A percentile compares a stretch with the other conserved stretches of the same genome.
Evolutionary conservation across 1,284 basidiomycete species (phyloP).

Genomic region (Thelephora terrestris): DNA sequence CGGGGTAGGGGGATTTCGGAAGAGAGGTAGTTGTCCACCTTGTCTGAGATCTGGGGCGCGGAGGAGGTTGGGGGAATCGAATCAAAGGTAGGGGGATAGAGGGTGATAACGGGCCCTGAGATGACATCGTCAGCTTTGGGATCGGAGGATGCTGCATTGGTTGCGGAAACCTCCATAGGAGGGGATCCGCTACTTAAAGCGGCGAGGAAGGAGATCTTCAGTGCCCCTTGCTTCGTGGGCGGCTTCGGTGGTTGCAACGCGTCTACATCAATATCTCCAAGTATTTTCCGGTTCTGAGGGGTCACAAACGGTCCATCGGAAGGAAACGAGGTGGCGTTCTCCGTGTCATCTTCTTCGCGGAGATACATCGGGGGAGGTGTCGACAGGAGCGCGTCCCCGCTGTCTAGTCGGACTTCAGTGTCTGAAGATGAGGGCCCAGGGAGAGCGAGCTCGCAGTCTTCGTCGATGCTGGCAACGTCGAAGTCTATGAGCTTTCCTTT

Average conservation of each 20-base stretch:
- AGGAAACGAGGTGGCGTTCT: slow-evolving; percentile 7
- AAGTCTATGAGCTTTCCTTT: slow-evolving; percentile 48
- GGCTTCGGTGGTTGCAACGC: neutral
- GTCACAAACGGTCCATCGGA: neutral
- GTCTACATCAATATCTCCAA: neutral
- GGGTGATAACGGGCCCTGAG: neutral
- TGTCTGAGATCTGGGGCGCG: neutral
- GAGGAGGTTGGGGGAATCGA: neutral
- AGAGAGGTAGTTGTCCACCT: neutral
- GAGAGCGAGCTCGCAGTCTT: slow-evolving; percentile 8
- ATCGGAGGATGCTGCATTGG: neutral
- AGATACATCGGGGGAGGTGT: slow-evolving; percentile 1
- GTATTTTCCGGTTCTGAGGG: neutral
- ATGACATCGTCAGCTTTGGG: neutral
- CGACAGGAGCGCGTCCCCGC: neutral
- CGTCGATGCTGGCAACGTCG: slow-evolving; percentile 36
- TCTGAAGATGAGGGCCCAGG: slow-evolving; percentile 1
- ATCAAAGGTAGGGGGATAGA: neutral
- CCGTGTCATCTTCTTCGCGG: slow-evolving; percentile 10
- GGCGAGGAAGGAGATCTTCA: neutral
- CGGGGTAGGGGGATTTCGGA: neutral
- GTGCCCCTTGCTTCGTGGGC: neutral
- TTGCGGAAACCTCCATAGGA: neutral
- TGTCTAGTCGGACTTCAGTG: slow-evolving; percentile 2
- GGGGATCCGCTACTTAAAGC: neutral